These are phyloP conservation scores for Cystobasidium tubakii DNA, from an alignment of 768 basidiomycete species.

Conservation along the genomic window DNA sequence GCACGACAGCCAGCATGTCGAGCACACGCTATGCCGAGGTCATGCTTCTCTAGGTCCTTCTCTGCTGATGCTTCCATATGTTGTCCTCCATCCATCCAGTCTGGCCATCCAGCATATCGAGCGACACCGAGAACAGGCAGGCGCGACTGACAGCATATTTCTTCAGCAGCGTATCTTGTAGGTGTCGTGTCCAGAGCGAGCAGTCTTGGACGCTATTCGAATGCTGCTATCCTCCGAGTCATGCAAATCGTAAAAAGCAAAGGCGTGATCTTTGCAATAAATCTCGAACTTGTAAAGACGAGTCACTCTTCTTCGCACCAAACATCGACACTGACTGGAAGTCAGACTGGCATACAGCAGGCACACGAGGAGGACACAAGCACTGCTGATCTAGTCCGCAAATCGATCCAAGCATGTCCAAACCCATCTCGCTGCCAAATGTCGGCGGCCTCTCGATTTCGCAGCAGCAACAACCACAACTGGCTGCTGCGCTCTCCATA, in stretches of 20 bases:
- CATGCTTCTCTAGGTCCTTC: no score
- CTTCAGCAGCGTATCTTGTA: neutral
- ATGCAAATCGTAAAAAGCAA: neutral
- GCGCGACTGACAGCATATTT: neutral
- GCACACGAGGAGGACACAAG: neutral
- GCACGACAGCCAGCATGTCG: no score
- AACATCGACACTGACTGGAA: neutral
- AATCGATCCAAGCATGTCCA: neutral
- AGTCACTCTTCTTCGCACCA: no score
- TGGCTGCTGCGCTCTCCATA: neutral
- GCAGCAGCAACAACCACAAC: constrained; percentile 1
- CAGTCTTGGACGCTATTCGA: neutral
- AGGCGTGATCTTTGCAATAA: neutral
- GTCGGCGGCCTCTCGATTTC: constrained; percentile 4
- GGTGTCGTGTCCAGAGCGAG: neutral
- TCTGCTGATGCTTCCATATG: no score
- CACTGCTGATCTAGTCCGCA: neutral
- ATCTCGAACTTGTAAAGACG: neutral
- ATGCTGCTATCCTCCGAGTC: no score
- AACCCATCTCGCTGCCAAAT: constrained; percentile 33
- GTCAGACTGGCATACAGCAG: neutral
- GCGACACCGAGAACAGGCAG: neutral
- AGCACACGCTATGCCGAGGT: no score
- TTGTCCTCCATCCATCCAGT: neutral
- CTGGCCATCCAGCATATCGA: neutral